These are phyloP conservation scores for Cercospora citrullina DNA, from an alignment of 2,329 filamentous ascomycete genomes.

Conservation along the genomic window DNA sequence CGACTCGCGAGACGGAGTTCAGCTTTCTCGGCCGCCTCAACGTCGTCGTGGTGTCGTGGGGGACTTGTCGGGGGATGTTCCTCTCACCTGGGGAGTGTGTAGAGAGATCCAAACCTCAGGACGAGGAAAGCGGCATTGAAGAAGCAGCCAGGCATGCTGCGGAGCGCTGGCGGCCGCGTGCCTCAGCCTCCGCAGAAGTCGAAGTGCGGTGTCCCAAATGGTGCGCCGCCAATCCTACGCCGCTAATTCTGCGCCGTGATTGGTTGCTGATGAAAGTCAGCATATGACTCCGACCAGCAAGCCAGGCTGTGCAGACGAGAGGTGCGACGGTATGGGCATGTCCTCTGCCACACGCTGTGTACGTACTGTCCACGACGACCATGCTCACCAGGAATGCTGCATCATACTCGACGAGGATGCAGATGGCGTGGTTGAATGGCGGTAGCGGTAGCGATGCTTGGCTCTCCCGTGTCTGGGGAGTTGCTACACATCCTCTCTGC, in stretches of 20 bases:
- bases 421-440: neutral
- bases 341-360: neutral
- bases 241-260: neutral
- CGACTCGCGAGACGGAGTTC: constrained; percentile 18
- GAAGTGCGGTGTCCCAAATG: neutral
- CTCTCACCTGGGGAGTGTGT: neutral
- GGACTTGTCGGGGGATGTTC: neutral
- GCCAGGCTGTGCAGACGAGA: neutral
- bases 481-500: neutral
- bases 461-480: neutral
- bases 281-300: neutral
- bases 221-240: neutral
- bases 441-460: neutral
- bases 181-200: neutral
- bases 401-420: neutral
- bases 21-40: constrained; percentile 14
- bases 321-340: neutral
- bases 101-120: constrained; percentile 4
- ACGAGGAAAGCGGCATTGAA: constrained; percentile 18
- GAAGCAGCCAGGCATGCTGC: neutral
- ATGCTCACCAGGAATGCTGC: neutral
- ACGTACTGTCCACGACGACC: neutral
- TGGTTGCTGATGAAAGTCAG: neutral
- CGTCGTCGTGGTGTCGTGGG: constrained; percentile 16
- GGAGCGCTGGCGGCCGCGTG: neutral